A percentile compares a stretch with the other conserved stretches of the same genome.
phyloP scores from a whole-genome alignment of 1,284 basidiomycete genomes.

The Rhodotorula mucilaginosa region DNA sequence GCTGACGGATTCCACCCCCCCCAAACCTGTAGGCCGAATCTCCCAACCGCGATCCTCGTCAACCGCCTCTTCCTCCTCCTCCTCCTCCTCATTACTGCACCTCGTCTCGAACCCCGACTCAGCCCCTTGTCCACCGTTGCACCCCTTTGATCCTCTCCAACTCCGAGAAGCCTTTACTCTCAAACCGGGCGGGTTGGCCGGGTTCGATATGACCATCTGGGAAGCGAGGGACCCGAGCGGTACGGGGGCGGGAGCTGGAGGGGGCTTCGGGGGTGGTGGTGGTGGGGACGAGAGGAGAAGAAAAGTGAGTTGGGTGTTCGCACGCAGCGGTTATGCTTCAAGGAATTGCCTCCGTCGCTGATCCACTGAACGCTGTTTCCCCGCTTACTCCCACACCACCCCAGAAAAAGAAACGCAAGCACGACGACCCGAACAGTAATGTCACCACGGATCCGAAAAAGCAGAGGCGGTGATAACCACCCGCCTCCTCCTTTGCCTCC shows the following conservation, averaged over 20 bases:
- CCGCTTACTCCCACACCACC: too few species aligned
- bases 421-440: not conserved
- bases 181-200: conserved; percentile 32
- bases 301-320: not conserved
- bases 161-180: conserved; percentile 41
- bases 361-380: too few species aligned
- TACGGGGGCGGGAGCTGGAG: not conserved
- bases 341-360: not conserved
- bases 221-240: conserved; percentile 9
- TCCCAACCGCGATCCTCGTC: not conserved
- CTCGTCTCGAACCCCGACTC: conserved; percentile 42
- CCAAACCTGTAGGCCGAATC: not conserved
- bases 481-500: not conserved
- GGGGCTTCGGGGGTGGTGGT: not conserved
- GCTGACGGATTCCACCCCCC: not conserved
- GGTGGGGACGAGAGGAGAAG: conserved; percentile 1
- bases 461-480: conserved; percentile 15
- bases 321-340: not conserved
- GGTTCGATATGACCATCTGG: conserved; percentile 38
- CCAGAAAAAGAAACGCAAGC: conserved; percentile 36
- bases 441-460: conserved; percentile 18
- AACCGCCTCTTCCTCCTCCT: not conserved
- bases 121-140: conserved; percentile 26
- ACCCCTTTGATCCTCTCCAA: conserved; percentile 29
- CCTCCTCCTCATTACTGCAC: conserved; percentile 23